These are phyloP conservation scores for Dryadomyces quercus-mongolicae DNA, from an alignment of 2,329 filamentous ascomycete genomes.

Conservation along the genomic window DNA sequence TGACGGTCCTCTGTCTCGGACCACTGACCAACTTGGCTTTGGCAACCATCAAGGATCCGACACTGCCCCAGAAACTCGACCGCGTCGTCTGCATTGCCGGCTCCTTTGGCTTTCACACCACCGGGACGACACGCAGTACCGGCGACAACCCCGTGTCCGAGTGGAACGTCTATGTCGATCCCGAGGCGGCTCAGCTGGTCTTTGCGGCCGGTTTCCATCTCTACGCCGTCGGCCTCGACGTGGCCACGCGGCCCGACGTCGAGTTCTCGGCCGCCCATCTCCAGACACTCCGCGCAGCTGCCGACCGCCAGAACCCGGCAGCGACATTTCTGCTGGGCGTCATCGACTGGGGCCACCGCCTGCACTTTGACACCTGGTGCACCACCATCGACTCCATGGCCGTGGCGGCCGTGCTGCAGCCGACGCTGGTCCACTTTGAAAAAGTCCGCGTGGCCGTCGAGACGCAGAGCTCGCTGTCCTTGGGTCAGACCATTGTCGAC, in stretches of 20 bases:
- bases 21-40: slow-evolving; percentile 4
- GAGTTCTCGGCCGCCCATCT: neutral
- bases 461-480: neutral
- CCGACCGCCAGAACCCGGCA: neutral
- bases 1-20: slow-evolving; percentile 1
- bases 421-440: neutral
- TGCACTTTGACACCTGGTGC: slow-evolving; percentile 3
- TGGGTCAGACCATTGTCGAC: slow-evolving; percentile 1
- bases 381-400: slow-evolving; percentile 3
- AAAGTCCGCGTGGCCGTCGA: slow-evolving; percentile 2
- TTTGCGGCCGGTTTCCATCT: slow-evolving; percentile 1
- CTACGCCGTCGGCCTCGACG: slow-evolving; percentile 2
- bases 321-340: slow-evolving; percentile 2
- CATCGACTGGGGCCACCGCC: slow-evolving; percentile 3
- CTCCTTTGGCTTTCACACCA: slow-evolving; percentile 3
- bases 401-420: neutral
- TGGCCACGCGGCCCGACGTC: slow-evolving; percentile 3
- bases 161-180: slow-evolving; percentile 5
- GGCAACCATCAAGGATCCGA: slow-evolving; percentile 2
- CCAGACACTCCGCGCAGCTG: neutral
- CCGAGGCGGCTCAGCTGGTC: slow-evolving; percentile 1
- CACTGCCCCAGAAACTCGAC: neutral
- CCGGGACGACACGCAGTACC: slow-evolving; percentile 3
- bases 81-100: slow-evolving; percentile 3
- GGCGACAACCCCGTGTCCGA: slow-evolving; percentile 3